These are phyloP conservation scores for Avicennia marina DNA, from an alignment of 257 asterid species.

Conservation along the genomic window DNA sequence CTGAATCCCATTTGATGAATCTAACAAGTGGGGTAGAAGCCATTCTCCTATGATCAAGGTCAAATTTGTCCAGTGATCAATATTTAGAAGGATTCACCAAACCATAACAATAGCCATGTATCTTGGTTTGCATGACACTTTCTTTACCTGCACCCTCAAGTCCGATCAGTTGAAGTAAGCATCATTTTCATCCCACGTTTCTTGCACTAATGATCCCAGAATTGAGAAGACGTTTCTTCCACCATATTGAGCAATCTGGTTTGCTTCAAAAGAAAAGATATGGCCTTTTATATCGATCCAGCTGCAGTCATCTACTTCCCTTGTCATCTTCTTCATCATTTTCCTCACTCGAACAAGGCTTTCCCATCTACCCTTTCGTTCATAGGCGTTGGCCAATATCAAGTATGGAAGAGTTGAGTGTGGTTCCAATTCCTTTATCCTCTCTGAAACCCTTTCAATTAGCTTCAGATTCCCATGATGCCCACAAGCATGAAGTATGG, in stretches of 20 bases:
- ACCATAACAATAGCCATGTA: background rate
- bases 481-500: conserved; percentile 44
- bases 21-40: background rate
- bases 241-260: conserved; percentile 28
- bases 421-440: conserved; percentile 46
- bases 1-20: background rate
- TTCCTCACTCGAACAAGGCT: conserved; percentile 58
- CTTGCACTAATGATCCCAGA: conserved; percentile 34
- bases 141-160: background rate
- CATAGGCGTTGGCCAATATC: conserved; percentile 45
- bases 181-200: conserved; percentile 28
- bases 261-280: conserved; percentile 33
- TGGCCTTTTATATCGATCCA: conserved; percentile 38
- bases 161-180: conserved; percentile 4
- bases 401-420: conserved; percentile 42
- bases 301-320: conserved; percentile 38
- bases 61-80: background rate
- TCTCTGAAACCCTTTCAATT: conserved; percentile 46
- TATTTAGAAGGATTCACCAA: background rate
- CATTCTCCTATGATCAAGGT: background rate
- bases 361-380: conserved; percentile 62
- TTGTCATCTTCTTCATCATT: conserved; percentile 30
- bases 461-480: conserved; percentile 32
- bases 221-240: conserved; percentile 29
- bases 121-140: conserved; percentile 12